Conservation (phyloP, 1,284 basidiomycete genomes). For the Malassezia restricta region DNA sequence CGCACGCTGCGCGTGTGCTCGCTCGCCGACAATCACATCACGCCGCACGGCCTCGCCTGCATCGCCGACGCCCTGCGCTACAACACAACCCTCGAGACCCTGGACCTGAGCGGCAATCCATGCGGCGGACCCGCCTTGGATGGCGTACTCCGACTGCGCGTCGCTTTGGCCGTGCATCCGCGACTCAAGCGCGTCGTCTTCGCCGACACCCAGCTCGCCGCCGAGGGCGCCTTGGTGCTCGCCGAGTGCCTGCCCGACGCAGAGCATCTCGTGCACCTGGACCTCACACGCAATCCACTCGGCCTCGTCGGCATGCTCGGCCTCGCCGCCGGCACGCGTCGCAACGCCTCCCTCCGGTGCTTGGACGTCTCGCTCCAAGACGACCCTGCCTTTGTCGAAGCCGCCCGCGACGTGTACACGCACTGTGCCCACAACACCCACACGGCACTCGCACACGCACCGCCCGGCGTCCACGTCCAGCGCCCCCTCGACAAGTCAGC, state of each 20-base stretch:
- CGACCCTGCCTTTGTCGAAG: constrained; percentile 15
- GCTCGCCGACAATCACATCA: constrained; percentile 82
- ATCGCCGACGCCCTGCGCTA: constrained; percentile 91
- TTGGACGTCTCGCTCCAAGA: constrained; percentile 71
- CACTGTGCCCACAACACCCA: not conserved
- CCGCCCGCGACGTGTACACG: not conserved
- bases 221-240: constrained; percentile 78
- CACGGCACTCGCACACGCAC: not conserved
- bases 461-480: constrained; percentile 27
- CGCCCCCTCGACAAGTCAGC: constrained; percentile 37
- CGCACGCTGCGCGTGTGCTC: constrained; percentile 87
- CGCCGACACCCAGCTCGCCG: constrained; percentile 66
- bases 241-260: constrained; percentile 93
- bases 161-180: constrained; percentile 82
- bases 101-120: constrained; percentile 84
- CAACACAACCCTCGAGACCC: constrained; percentile 80
- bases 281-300: constrained; percentile 43
- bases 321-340: constrained; percentile 74
- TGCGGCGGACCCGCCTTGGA: constrained; percentile 76
- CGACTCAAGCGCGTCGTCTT: constrained; percentile 85
- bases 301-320: constrained; percentile 53
- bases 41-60: constrained; percentile 63
- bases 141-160: constrained; percentile 58
- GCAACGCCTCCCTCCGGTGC: constrained; percentile 73
- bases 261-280: constrained; percentile 68